Conservation (phyloP, 2,329 filamentous ascomycete genomes). For the Xylaria polymorpha region DNA sequence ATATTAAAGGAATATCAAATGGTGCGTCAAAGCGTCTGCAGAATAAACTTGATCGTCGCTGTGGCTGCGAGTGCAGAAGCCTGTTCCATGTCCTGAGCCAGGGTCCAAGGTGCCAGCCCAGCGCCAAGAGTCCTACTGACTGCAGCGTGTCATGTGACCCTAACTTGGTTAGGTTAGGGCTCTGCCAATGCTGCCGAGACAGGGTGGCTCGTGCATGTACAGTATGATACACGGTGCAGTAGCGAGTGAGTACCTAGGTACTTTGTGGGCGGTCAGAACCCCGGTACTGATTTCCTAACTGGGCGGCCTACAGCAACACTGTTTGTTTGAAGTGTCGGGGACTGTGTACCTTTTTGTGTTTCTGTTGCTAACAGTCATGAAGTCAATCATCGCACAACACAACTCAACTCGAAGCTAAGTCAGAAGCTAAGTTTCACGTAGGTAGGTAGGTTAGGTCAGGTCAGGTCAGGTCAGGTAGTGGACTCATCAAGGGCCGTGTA, state of each 20-base stretch:
- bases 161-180: neutral
- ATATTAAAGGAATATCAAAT: neutral
- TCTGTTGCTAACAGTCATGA: neutral
- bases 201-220: neutral
- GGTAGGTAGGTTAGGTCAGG: too few species aligned
- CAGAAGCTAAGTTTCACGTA: neutral
- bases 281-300: conserved; percentile 5
- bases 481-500: neutral
- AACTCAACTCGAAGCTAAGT: too few species aligned
- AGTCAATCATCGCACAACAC: too few species aligned
- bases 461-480: too few species aligned
- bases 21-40: conserved; percentile 15
- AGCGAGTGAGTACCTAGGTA: neutral
- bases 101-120: neutral
- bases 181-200: conserved; percentile 1
- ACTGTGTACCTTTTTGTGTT: conserved; percentile 1
- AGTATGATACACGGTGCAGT: neutral
- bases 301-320: neutral
- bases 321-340: neutral
- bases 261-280: neutral
- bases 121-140: conserved; percentile 5
- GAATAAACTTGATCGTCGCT: neutral
- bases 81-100: conserved; percentile 4
- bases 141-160: neutral
- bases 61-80: neutral